Percentiles rank a stretch among this genome's conserved stretches.
phyloP scores from a whole-genome alignment of 73 alveolate genomes.

The Effrenium voratum region DNA sequence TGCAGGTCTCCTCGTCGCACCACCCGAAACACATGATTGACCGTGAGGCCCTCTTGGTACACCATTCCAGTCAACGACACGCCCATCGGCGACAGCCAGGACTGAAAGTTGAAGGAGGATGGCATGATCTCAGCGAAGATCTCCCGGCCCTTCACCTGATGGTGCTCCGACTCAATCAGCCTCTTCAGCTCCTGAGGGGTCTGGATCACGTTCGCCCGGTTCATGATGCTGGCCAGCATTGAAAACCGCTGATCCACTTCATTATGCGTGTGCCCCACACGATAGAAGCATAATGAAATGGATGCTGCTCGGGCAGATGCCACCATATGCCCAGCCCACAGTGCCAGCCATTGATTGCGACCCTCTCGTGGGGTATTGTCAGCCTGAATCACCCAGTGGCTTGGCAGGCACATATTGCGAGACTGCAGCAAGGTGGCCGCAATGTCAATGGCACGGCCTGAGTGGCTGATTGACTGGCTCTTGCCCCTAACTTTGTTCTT shows the following conservation, averaged over 20 bases:
- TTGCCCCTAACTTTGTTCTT: not conserved
- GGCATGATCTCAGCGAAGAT: conserved; percentile 12
- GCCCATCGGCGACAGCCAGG: not conserved
- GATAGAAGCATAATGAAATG: not conserved
- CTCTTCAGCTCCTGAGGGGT: too few species aligned
- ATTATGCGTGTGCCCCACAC: conserved; percentile 36
- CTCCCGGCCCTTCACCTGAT: not conserved
- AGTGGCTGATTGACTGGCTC: too few species aligned
- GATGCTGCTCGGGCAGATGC: too few species aligned
- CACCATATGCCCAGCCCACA: not conserved
- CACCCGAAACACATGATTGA: conserved; percentile 4
- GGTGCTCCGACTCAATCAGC: not conserved
- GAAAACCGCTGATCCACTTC: not conserved
- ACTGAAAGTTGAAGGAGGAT: not conserved
- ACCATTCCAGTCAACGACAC: not conserved
- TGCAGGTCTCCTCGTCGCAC: not conserved
- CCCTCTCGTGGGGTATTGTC: conserved; percentile 26
- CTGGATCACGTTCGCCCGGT: too few species aligned
- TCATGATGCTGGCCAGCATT: not conserved
- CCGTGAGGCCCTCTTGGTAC: conserved; percentile 2
- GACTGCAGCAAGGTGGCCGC: not conserved
- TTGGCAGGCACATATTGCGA: not conserved
- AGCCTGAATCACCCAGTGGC: not conserved
- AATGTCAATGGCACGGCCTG: not conserved
- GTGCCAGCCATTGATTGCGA: not conserved